Evolutionary conservation across 371 early-diverging fungal genomes (phyloP).

Genomic region (Sporodiniella umbellata): DNA sequence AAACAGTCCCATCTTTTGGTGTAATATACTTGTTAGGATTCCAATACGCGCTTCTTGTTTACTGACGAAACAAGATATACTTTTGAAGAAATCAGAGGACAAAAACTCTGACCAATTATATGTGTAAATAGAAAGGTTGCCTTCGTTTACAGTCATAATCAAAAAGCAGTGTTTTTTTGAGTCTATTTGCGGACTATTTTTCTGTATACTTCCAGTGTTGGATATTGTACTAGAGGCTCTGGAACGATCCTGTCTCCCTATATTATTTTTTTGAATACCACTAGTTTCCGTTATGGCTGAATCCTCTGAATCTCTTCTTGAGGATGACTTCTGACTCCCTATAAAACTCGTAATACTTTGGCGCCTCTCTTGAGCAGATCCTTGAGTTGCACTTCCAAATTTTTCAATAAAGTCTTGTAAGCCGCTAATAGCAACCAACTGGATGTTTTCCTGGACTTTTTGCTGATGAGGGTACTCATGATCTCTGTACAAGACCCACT

Average conservation of each 20-base stretch:
- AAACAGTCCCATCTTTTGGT: constrained; percentile 74
- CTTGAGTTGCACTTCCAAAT: constrained; percentile 27
- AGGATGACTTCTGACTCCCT: constrained; percentile 18
- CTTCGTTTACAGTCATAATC: constrained; percentile 56
- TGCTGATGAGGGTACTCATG: constrained; percentile 21
- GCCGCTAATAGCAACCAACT: constrained; percentile 56
- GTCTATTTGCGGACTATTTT: constrained; percentile 14
- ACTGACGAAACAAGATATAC: constrained; percentile 21
- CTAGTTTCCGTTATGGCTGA: constrained; percentile 19
- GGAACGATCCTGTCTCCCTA: constrained; percentile 20
- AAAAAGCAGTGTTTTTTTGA: constrained; percentile 59
- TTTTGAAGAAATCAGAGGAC: constrained; percentile 57
- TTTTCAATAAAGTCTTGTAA: constrained; percentile 54
- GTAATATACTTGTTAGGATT: constrained; percentile 56
- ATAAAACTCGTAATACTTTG: constrained; percentile 47
- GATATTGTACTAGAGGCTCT: constrained; percentile 30
- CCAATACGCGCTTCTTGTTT: constrained; percentile 56
- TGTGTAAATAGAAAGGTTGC: constrained; percentile 57
- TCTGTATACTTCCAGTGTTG: constrained; percentile 7
- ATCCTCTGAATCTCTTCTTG: constrained; percentile 33
- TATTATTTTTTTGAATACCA: constrained; percentile 1
- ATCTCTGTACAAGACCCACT: constrained; percentile 37
- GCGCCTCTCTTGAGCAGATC: constrained; percentile 26
- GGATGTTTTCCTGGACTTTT: constrained; percentile 35
- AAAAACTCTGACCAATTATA: constrained; percentile 69